Base-by-base conservation (phyloP, 2,329 filamentous ascomycete genomes). In the Dryadomyces quercivorus region DNA sequence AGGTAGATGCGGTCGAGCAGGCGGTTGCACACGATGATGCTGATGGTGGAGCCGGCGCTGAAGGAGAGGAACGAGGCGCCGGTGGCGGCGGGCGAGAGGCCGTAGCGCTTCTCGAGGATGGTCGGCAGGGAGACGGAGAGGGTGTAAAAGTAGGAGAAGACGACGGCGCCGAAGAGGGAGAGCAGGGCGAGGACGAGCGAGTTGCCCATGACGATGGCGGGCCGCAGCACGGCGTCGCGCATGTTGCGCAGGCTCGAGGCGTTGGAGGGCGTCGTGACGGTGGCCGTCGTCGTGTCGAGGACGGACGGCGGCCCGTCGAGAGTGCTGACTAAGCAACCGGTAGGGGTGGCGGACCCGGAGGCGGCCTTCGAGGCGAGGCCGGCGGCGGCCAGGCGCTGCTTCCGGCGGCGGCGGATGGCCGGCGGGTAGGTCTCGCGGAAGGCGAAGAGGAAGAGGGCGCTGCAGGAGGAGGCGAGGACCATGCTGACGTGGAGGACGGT, bases 61-160 rank as follows among this genome's bases (percentile, higher is more conserved):
- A 82, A 82, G 2, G 65, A 63, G 20, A 84, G 66, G 58, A 82
- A 81, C 0, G 75, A 69, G 0, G 70, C 67, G 2, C 81, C 82
- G 1, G 73, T 75, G 36, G 69, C 64, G 0, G 77, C 71, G 0
- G 80, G 73, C 0, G 75, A 72, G 40, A 80, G 69, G 10, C 67
- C 63, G 59, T 81, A 81, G 1, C 69, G 58, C 1, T 70, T 65
- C 58, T 73, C 64, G 46, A 80, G 66, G 13, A 81, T 74, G 31
- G 71, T 65, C 7, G 77, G 72, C 55, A 81, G 64, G 2, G 76
- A 77, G 7, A 77, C 76, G 50, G 74, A 72, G 59, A 80, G 69
- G 53, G 80, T 65, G 62, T 80, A 82, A 44, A 75, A 75, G 57
- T 72, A 75, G 2, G 75, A 70, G 59, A 78, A 81, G 1, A 69